Base-by-base conservation (phyloP, 192 early-diverging fungal species). In the Coemansia sp. region DNA sequence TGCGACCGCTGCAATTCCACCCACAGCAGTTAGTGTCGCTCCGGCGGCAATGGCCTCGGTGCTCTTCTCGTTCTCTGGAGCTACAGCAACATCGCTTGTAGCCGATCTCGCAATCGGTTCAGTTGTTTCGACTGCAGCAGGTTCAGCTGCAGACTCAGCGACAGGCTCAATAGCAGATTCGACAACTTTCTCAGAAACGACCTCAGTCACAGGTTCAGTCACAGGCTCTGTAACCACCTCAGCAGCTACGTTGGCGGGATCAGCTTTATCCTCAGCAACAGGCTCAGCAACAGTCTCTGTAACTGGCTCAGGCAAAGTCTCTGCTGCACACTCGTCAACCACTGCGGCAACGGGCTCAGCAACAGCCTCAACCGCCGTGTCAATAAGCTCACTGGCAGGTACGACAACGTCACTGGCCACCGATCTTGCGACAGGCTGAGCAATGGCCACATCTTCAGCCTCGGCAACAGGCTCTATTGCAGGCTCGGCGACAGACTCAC, bases 1-100 rank as follows among this genome's bases (percentile, higher is more conserved):
- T 15, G 50, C 27, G 2, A 19, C 23, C 24, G 61, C 61, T 24
- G 50, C 61, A 35, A 27, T 50, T 1, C 61, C 35, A 12, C 49
- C 61, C 5, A 63, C 61, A 2, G 50, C 32, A 2, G 61, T 62
- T 15, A 62, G 25, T 27, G 50, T 25, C 12, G 50, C 55, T 14
- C 39, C 32, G 32, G 51, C 53, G 17, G 49, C 56, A 22, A 24
- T 19, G 17, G 62, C 27, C 35, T 64, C 54, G 3, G 58, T 48
- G 39, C 27, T 41, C 4, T 21, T 9, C 12, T 50, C 58, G 35
- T 14, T 32, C 6, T 43, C 47, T 38, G 56, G 47, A 50, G 51
- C 49, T 2, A 29, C 59, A 17, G 12, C 47, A 17, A 14, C 47
- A 50, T 32, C 15, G 3, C 23, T 14, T 15, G 7, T 35, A 6